Evolutionary conservation across 202 grass and related monocot genomes (phyloP), one percentile per base, ranked within the genome.

Genomic region (Schoenoplectus tabernaemontani): DNA sequence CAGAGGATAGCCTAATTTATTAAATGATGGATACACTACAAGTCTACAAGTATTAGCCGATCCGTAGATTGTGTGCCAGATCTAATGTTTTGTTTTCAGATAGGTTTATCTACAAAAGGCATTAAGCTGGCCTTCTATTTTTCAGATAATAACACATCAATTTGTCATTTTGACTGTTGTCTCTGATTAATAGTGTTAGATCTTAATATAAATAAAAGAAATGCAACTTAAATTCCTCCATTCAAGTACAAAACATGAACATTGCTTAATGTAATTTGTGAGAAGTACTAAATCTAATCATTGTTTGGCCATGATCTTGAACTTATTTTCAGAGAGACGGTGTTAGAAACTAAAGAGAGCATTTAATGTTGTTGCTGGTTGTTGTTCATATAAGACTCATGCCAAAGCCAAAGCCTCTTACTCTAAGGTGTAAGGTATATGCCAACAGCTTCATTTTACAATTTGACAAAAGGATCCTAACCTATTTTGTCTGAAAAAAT

Each of bases 51-150:
- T n/a, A n/a, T n/a, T n/a, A n/a, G n/a, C n/a, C n/a, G n/a, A n/a
- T n/a, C n/a, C n/a, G n/a, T n/a, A n/a, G n/a, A n/a, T n/a, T n/a
- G n/a, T n/a, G n/a, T n/a, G n/a, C n/a, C n/a, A n/a, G n/a, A n/a
- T n/a, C n/a, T n/a, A n/a, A 93, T 93, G 91, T 97, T 97, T 88
- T 91, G 94, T 30, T 97, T 97, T 88, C 94, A 97, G 91, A 91
- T 97, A 28, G 57, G 80, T 71, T 23, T 69, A 76, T 41, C n/a
- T 24, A 42, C 28, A 59, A 58, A 11, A 60, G 4, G 28, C 32
- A 39, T 19, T 70, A 78, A 61, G 72, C n/a, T 69, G 39, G 38
- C 4, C 37, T 46, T 24, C 41, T 69, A 23, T 44, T 68, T 37
- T 38, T 4, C 2, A 38, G 37, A 38, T 38, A 38, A 38, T 2